Evolutionary conservation across 2,329 filamentous ascomycete genomes (phyloP), one percentile per base, ranked within the genome.

Genomic region (Arachnomyces sp.): DNA sequence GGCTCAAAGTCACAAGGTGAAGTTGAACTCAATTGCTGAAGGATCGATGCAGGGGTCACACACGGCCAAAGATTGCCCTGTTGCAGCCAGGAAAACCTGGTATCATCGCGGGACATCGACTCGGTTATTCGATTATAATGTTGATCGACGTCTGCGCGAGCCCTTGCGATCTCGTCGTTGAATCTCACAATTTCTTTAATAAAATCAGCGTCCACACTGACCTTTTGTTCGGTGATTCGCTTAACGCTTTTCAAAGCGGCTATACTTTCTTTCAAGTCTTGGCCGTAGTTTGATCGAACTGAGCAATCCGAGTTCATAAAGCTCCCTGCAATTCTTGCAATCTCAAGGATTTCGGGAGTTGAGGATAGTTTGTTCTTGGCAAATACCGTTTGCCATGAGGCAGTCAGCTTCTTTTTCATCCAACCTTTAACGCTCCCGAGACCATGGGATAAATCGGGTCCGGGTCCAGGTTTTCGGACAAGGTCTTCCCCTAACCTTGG

Each of bases 21-120:
- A 28, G 51, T 62, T 1, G 60, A 63, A 11, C 65, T 58, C 0
- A 75, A 50, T 12, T 66, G 61, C 13, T 66, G 55, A 2, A 75
- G 58, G 1, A 75, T 47, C 2, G 64, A 55, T 0, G 61, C 38
- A 0, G 60, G 8, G 8, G 41, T 39, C 7, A 43, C 7, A 28
- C 36, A 21, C 3, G 41, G 41, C 41, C 41, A 43, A 16, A 35
- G 17, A 3, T 64, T 15, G 50, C 31, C n/a, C 53, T 42, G 1
- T 72, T 9, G 21, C 9, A 25, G 56, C 69, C 69, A 73, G 3
- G 36, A 40, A 6, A 44, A 48, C 18, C 58, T 54, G 14, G 44
- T 12, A 44, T 66, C 55, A 4, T 48, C 25, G 3, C 36, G 30
- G n/a, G 49, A 5, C 17, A 28, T 33, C 16, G 17, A 14, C 13